Evolutionary conservation across 768 basidiomycete species (phyloP), one percentile per base, ranked within the genome.

Genomic region (Suillus subluteus): DNA sequence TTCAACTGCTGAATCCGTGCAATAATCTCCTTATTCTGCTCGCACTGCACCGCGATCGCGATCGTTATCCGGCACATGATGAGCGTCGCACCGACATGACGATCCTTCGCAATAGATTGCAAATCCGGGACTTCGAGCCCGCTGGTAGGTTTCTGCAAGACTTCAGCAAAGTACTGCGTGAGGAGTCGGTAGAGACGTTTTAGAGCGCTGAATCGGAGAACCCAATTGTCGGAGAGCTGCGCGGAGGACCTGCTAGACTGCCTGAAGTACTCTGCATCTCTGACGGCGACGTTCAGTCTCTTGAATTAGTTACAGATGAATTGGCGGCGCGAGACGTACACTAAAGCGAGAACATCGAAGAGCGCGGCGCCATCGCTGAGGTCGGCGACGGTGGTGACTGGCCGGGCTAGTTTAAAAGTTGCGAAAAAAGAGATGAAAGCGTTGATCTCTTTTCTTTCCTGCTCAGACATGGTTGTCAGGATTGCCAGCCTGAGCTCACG

Each of bases 121-220:
- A 98, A 83, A 79, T 96, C 89, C 13, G 96, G 96, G 12, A 96
- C 94, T 69, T 92, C 92, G 44, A 96, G 84, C 11, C 87, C 83
- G 54, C 85, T 84, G 2, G 91, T 90, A 0, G 91, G 90, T 64
- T 92, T 92, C 73, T 92, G 91, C 26, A 96, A 85, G 3, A 94
- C 86, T 76, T 95, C 91, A 58, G 89, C 86, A 71, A 91, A 92
- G 76, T 95, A 97, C 73, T 94, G 92, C 2, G 92, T 94, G 82
- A 96, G 91, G 46, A 95, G 86, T 55, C 95, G 86, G 78, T 94
- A 96, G 62, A 96, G 83, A 30, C 91, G 87, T 73, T 96, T 96
- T 67, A 96, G 85, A 11, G 90, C 78, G 76, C 85, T 90, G 77
- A 95, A 94, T 15, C 94, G 88, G 40, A 95, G 79, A 65, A 95